These are phyloP conservation scores for Podila epigama DNA, from an alignment of 192 early-diverging fungal genomes.

Conservation along the genomic window DNA sequence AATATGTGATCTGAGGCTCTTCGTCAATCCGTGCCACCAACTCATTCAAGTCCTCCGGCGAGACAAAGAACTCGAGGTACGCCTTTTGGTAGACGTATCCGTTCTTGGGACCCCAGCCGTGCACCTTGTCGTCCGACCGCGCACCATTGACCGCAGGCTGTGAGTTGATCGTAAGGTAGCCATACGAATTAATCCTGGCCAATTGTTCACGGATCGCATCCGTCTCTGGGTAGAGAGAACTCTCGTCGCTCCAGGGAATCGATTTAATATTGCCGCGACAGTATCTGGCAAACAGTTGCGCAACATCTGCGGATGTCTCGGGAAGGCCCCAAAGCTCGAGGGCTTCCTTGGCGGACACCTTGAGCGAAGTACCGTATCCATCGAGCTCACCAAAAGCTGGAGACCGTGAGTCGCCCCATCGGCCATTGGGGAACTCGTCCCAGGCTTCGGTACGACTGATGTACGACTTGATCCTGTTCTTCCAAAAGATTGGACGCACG, in stretches of 20 bases:
- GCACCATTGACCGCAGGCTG: conserved; percentile 94
- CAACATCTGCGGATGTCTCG: conserved; percentile 66
- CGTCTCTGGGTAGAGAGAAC: conserved; percentile 67
- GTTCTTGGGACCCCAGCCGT: conserved; percentile 94
- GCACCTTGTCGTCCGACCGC: conserved; percentile 68
- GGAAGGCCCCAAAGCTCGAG: conserved; percentile 81
- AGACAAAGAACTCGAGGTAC: conserved; percentile 70
- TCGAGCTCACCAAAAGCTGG: conserved; percentile 58
- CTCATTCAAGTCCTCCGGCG: conserved; percentile 69
- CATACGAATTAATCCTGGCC: conserved; percentile 70
- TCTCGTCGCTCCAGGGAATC: conserved; percentile 90
- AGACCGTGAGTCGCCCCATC: conserved; percentile 71
- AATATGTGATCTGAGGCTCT: conserved; percentile 80
- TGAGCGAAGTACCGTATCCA: conserved; percentile 72
- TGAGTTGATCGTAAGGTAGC: conserved; percentile 90
- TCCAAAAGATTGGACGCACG: conserved; percentile 97
- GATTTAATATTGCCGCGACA: conserved; percentile 73
- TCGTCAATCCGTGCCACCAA: conserved; percentile 66
- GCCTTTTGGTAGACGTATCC: conserved; percentile 94
- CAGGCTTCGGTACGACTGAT: conserved; percentile 79
- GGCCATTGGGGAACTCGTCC: conserved; percentile 95
- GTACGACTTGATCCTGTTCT: conserved; percentile 91
- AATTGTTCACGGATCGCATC: conserved; percentile 70
- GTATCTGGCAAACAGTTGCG: conserved; percentile 78
- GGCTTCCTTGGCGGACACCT: conserved; percentile 68